These are phyloP conservation scores for Helminthosporium solani DNA, from an alignment of 2,329 filamentous ascomycete species.

Conservation along the genomic window DNA sequence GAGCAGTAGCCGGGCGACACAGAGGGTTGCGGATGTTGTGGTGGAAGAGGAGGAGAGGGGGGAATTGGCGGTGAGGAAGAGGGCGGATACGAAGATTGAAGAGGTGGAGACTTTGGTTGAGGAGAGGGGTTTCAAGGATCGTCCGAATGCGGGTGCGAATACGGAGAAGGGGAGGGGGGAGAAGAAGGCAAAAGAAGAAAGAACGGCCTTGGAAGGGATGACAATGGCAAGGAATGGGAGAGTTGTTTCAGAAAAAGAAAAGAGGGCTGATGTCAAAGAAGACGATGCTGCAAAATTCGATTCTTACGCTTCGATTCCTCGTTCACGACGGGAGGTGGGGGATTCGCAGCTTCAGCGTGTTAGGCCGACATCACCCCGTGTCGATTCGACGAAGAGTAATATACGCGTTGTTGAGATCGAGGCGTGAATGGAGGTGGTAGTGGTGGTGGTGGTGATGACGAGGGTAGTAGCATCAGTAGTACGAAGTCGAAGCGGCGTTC, in stretches of 20 bases:
- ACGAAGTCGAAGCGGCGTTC: no score
- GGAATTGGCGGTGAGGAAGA: neutral
- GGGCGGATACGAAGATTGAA: conserved; percentile 5
- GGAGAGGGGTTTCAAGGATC: conserved; percentile 1
- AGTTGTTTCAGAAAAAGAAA: no score
- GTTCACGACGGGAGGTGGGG: no score
- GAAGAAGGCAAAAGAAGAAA: neutral
- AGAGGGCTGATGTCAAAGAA: no score
- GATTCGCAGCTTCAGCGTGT: no score
- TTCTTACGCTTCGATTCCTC: no score
- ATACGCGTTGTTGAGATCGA: neutral
- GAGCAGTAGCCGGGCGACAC: conserved; percentile 4
- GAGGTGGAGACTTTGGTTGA: conserved; percentile 9
- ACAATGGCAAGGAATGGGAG: no score
- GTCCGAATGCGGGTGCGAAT: no score
- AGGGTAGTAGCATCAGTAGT: no score
- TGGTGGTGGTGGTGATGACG: neutral
- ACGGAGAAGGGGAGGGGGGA: conserved; percentile 3
- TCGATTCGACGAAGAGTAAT: neutral
- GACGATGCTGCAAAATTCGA: no score
- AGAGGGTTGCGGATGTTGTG: neutral
- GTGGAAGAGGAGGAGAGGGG: neutral
- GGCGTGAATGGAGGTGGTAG: neutral
- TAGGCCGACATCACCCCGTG: neutral
- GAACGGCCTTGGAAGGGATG: neutral